Conservation (phyloP, 1,284 basidiomycete species). For the Boletus sp. region DNA sequence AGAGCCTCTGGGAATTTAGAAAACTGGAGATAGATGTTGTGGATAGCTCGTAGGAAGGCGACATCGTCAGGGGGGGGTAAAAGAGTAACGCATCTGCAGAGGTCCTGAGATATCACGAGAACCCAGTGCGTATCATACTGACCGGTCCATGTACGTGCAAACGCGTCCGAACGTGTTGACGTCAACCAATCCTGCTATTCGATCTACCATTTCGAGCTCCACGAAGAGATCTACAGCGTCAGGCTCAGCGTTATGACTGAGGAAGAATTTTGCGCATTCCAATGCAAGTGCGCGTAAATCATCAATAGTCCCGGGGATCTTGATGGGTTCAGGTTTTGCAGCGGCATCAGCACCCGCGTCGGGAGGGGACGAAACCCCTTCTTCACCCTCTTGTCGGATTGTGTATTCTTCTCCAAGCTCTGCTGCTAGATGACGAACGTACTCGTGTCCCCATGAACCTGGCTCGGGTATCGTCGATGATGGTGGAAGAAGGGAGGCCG, state of each 20-base stretch:
- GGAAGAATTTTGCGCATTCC: slow-evolving; percentile 88
- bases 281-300: slow-evolving; percentile 79
- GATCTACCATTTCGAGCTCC: slow-evolving; percentile 90
- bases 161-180: slow-evolving; percentile 89
- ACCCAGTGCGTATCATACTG: slow-evolving; percentile 30
- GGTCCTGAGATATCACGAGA: slow-evolving; percentile 11
- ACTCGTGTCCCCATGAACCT: slow-evolving; percentile 98
- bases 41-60: slow-evolving; percentile 87
- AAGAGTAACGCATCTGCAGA: slow-evolving; percentile 79
- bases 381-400: slow-evolving; percentile 52
- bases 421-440: slow-evolving; percentile 95
- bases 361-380: slow-evolving; percentile 28
- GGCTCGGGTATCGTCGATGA: slow-evolving; percentile 78
- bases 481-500: slow-evolving; percentile 66
- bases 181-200: slow-evolving; percentile 77
- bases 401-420: slow-evolving; percentile 96
- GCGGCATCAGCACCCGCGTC: slow-evolving; percentile 34
- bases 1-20: slow-evolving; percentile 92
- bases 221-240: slow-evolving; percentile 97
- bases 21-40: slow-evolving; percentile 87
- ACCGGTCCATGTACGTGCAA: slow-evolving; percentile 98
- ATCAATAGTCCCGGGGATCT: slow-evolving; percentile 56
- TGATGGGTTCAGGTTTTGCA: slow-evolving; percentile 31
- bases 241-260: slow-evolving; percentile 96
- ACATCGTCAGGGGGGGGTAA: slow-evolving; percentile 94